phyloP scores from a whole-genome alignment of 495 filamentous ascomycete species.

The Aspergillus indologenus region DNA sequence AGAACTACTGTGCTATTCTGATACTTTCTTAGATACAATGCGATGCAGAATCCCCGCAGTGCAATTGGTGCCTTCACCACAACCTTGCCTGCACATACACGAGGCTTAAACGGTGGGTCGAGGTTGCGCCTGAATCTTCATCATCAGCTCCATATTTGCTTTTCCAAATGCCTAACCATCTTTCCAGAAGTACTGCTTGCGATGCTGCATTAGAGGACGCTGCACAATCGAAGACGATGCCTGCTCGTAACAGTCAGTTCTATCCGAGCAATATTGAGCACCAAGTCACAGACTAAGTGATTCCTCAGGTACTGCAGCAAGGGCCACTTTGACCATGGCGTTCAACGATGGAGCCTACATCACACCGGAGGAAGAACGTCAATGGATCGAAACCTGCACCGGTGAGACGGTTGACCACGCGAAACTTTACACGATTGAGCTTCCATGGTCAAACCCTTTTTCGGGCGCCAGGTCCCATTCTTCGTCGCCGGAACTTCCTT shows the following conservation, averaged over 20 bases:
- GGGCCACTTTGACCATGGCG: background rate
- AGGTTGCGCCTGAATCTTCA: no score
- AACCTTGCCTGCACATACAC: conserved; percentile 21
- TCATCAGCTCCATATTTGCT: no score
- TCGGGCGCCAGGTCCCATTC: background rate
- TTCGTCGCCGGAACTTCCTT: background rate
- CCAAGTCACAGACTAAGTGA: background rate
- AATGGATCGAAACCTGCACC: conserved; percentile 16
- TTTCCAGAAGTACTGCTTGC: background rate
- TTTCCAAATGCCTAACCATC: no score
- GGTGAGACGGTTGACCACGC: conserved; percentile 14
- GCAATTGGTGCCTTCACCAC: conserved; percentile 22
- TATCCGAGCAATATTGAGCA: background rate
- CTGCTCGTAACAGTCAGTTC: no score
- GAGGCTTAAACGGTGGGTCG: no score
- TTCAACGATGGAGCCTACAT: conserved; percentile 6
- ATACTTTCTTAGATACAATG: conserved; percentile 16
- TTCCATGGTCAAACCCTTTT: background rate
- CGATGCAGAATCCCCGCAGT: conserved; percentile 17
- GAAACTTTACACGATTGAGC: conserved; percentile 10
- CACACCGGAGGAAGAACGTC: conserved; percentile 5
- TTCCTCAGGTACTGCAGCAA: no score
- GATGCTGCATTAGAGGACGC: background rate
- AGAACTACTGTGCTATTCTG: background rate
- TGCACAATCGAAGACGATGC: background rate